phyloP scores from a whole-genome alignment of 139 green algal species.

The Micromonas commoda region DNA sequence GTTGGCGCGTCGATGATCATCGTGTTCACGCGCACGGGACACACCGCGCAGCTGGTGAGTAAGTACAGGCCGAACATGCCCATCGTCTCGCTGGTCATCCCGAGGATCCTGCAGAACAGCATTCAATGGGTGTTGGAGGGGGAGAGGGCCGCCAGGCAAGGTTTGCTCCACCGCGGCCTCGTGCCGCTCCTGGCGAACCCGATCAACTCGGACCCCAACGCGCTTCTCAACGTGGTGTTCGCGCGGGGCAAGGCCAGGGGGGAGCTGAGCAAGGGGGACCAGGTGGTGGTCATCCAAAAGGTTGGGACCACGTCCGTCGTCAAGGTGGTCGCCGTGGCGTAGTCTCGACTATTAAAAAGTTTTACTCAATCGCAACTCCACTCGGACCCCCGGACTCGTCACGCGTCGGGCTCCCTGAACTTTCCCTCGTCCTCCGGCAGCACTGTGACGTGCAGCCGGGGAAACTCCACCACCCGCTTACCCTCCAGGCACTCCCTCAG shows the following conservation, averaged over 20 bases:
- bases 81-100: conserved; percentile 70
- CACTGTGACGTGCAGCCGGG: conserved; percentile 4
- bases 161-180: not conserved
- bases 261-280: not conserved
- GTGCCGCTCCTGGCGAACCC: conserved; percentile 3
- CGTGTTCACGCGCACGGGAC: conserved; percentile 81
- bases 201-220: not conserved
- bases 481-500: not conserved
- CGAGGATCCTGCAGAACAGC: conserved; percentile 5
- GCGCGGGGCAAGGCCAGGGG: not conserved
- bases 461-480: not conserved
- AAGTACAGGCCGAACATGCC: conserved; percentile 86
- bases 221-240: conserved; percentile 10
- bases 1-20: conserved; percentile 83
- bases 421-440: not conserved
- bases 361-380: too few relatives aligned
- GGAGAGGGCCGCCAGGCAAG: not conserved
- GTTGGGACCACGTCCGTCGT: conserved; percentile 7
- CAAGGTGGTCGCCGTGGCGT: not conserved
- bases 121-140: conserved; percentile 15
- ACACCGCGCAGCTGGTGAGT: conserved; percentile 81
- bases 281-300: conserved; percentile 10
- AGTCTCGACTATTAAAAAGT: not conserved
- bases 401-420: not conserved
- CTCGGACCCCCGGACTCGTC: not conserved